Evolutionary conservation across 1,284 basidiomycete genomes (phyloP).

Genomic region (Ganoderma sinense): DNA sequence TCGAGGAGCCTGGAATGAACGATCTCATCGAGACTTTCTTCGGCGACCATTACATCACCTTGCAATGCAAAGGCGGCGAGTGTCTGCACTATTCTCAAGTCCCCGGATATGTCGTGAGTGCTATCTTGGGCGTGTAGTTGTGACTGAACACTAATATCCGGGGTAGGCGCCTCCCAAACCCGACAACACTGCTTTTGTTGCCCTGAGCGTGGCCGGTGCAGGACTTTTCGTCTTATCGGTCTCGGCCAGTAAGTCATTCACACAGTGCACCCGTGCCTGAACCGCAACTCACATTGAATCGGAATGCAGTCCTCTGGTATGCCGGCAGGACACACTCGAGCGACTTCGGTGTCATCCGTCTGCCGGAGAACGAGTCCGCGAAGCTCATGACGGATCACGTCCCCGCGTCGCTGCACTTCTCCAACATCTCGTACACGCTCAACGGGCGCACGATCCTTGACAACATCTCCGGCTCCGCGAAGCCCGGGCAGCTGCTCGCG

Average conservation of each 20-base stretch:
- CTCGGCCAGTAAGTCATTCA: conserved; percentile 52
- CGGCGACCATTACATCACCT: conserved; percentile 89
- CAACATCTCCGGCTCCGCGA: conserved; percentile 82
- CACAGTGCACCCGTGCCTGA: background rate
- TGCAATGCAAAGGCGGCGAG: conserved; percentile 90
- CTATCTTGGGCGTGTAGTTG: conserved; percentile 33
- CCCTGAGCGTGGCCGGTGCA: conserved; percentile 83
- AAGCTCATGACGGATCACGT: conserved; percentile 94
- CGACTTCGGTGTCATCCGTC: conserved; percentile 80
- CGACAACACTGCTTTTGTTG: conserved; percentile 84
- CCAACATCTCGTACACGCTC: conserved; percentile 83
- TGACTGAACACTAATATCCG: conserved; percentile 1
- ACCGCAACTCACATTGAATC: background rate
- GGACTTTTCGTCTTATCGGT: conserved; percentile 71
- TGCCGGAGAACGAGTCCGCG: conserved; percentile 83
- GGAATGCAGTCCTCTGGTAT: conserved; percentile 84
- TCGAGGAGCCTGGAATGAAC: conserved; percentile 98
- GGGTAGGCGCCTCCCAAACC: conserved; percentile 78
- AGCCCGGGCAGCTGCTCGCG: conserved; percentile 90
- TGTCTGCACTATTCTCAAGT: conserved; percentile 95
- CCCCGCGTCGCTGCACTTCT: conserved; percentile 91
- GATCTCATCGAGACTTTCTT: conserved; percentile 93
- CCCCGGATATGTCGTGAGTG: conserved; percentile 82
- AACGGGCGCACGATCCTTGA: conserved; percentile 77
- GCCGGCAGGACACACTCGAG: conserved; percentile 76